Conservation (phyloP, 2,329 filamentous ascomycete genomes). For the Lachnellula cervina region DNA sequence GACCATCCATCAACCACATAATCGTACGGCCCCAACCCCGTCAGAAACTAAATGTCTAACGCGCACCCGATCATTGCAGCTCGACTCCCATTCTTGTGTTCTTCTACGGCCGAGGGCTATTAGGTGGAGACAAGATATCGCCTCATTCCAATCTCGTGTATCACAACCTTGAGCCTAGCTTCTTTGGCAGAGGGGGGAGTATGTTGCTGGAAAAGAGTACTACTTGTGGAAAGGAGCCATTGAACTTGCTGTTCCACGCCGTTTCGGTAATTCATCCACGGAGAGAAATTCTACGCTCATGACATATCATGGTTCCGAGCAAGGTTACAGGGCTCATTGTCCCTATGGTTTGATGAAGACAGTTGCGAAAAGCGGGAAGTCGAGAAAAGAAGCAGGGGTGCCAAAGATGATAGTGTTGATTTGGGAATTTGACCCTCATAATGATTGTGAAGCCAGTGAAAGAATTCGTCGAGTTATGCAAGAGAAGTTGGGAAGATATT, state of each 20-base stretch:
- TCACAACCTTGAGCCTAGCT: slow-evolving; percentile 23
- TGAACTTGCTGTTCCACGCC: slow-evolving; percentile 20
- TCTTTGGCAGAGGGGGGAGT: slow-evolving; percentile 18
- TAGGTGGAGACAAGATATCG: slow-evolving; percentile 24
- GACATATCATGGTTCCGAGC: slow-evolving; percentile 20
- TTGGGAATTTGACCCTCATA: slow-evolving; percentile 27
- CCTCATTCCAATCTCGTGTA: slow-evolving; percentile 22
- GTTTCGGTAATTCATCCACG: slow-evolving; percentile 16
- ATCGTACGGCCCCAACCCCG: slow-evolving; percentile 27
- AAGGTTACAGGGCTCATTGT: slow-evolving; percentile 11
- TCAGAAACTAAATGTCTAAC: slow-evolving; percentile 28
- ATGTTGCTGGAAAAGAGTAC: slow-evolving; percentile 9
- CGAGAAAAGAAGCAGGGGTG: slow-evolving; percentile 11
- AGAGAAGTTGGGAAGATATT: slow-evolving; percentile 22
- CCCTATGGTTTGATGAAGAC: slow-evolving; percentile 11
- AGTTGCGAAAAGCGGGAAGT: neutral
- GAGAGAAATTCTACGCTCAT: slow-evolving; percentile 15
- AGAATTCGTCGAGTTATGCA: slow-evolving; percentile 25
- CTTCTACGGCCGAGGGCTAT: slow-evolving; percentile 29
- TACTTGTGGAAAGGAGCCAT: slow-evolving; percentile 21
- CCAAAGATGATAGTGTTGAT: slow-evolving; percentile 21
- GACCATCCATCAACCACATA: slow-evolving; percentile 18
- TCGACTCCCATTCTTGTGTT: slow-evolving; percentile 27
- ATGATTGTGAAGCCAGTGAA: slow-evolving; percentile 25
- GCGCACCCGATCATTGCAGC: slow-evolving; percentile 5